Percentiles rank a stretch among this genome's conserved stretches.
These are phyloP conservation scores for Melaleuca alternifolia DNA, from an alignment of 345 rosid species.

Conservation along the genomic window DNA sequence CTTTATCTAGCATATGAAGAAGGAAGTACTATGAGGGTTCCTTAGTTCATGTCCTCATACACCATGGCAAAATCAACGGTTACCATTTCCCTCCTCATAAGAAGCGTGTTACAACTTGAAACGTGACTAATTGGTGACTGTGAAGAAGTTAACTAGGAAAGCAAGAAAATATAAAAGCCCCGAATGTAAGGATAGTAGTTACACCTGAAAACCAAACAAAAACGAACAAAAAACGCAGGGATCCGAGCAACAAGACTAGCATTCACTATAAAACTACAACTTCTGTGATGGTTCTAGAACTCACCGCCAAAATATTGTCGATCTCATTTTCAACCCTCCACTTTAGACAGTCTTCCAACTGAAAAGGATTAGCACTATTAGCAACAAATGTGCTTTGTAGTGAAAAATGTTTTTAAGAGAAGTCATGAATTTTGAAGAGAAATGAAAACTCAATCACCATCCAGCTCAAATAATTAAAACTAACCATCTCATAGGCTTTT, in stretches of 20 bases:
- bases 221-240: not conserved
- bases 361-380: slow-evolving; percentile 19
- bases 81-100: not conserved
- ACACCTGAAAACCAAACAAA: not conserved
- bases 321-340: slow-evolving; percentile 90
- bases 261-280: not conserved
- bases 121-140: not conserved
- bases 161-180: not conserved
- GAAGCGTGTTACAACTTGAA: not conserved
- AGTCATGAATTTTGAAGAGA: not conserved
- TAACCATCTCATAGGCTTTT: slow-evolving; percentile 89
- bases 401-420: not conserved
- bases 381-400: not conserved
- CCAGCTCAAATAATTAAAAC: not conserved
- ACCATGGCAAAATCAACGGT: not conserved
- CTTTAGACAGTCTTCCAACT: slow-evolving; percentile 67
- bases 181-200: not conserved
- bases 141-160: not conserved
- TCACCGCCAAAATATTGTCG: slow-evolving; percentile 61
- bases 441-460: not conserved
- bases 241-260: not conserved
- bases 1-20: not conserved
- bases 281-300: slow-evolving; percentile 5
- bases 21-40: not conserved
- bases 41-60: not conserved